Evolutionary conservation across 2,329 filamentous ascomycete genomes (phyloP).

Genomic region (Botryotinia calthae): DNA sequence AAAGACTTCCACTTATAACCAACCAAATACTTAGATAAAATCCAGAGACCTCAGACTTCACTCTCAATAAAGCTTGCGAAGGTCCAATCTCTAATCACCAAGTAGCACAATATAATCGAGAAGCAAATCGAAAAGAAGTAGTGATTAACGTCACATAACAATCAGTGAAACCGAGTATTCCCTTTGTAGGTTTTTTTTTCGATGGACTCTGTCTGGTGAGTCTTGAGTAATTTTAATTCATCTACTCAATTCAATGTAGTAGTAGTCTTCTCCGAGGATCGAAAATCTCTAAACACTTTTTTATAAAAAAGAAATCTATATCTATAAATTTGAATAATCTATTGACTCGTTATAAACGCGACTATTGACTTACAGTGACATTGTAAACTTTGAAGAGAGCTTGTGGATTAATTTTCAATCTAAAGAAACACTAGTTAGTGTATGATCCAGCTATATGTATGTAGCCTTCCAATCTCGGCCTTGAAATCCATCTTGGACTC

Average conservation of each 20-base stretch:
- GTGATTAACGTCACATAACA: too few relatives aligned
- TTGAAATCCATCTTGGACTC: neutral
- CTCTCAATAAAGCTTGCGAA: too few relatives aligned
- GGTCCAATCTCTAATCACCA: too few relatives aligned
- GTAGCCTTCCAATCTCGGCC: too few relatives aligned
- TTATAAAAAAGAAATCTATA: neutral
- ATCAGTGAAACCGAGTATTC: too few relatives aligned
- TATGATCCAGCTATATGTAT: neutral
- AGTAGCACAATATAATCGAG: too few relatives aligned
- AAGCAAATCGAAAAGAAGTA: neutral
- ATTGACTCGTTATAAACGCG: neutral
- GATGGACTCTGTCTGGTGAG: neutral
- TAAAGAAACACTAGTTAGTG: neutral
- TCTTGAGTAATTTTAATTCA: too few relatives aligned
- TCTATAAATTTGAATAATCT: neutral
- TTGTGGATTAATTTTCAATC: neutral
- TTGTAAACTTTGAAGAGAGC: neutral
- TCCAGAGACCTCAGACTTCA: too few relatives aligned
- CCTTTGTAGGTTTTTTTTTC: neutral
- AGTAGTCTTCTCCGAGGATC: neutral
- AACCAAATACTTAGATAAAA: too few relatives aligned
- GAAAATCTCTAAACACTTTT: neutral
- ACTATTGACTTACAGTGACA: neutral
- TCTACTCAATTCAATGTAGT: too few relatives aligned
- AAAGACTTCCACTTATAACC: too few relatives aligned